A percentile compares a stretch with the other conserved stretches of the same genome.
Evolutionary conservation across 352 stramenopile species (phyloP).

Genomic region (Phytophthora colocasiae): DNA sequence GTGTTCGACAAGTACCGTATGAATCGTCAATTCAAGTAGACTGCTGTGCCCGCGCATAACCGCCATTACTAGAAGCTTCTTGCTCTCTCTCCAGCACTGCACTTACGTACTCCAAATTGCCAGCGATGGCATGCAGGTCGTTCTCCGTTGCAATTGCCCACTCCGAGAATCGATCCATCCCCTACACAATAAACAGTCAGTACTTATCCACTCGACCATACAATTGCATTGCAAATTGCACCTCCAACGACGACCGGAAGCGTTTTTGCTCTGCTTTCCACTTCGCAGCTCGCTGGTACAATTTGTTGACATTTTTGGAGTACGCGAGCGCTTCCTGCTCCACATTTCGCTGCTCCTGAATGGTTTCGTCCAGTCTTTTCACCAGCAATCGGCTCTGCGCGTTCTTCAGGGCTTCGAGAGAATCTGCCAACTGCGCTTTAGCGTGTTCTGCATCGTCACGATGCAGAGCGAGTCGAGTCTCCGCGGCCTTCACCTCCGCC

Average conservation of each 20-base stretch:
- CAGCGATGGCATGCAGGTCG: constrained; percentile 60
- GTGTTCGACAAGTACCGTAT: not conserved
- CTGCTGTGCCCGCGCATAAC: constrained; percentile 32
- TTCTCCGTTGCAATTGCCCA: constrained; percentile 58
- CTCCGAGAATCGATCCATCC: constrained; percentile 60
- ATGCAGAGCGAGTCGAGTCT: constrained; percentile 42
- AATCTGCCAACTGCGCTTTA: constrained; percentile 43
- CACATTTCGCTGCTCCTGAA: constrained; percentile 59
- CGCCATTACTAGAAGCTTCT: constrained; percentile 27
- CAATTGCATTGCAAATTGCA: constrained; percentile 14
- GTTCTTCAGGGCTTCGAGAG: constrained; percentile 47
- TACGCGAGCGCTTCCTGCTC: constrained; percentile 68
- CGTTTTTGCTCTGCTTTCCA: constrained; percentile 77
- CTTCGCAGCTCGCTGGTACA: constrained; percentile 54
- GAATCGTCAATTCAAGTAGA: constrained; percentile 13
- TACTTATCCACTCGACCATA: not conserved
- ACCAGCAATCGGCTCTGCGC: constrained; percentile 50
- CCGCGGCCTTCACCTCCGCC: constrained; percentile 37
- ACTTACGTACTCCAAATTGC: constrained; percentile 77
- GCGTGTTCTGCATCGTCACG: constrained; percentile 37
- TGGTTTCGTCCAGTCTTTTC: constrained; percentile 57
- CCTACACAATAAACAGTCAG: constrained; percentile 24
- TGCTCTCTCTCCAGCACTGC: constrained; percentile 69
- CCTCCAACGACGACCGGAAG: constrained; percentile 54
- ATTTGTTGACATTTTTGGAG: constrained; percentile 61